Conservation (phyloP, 2,329 filamentous ascomycete species). For the Xenosphaeropsis pyriputrescens region DNA sequence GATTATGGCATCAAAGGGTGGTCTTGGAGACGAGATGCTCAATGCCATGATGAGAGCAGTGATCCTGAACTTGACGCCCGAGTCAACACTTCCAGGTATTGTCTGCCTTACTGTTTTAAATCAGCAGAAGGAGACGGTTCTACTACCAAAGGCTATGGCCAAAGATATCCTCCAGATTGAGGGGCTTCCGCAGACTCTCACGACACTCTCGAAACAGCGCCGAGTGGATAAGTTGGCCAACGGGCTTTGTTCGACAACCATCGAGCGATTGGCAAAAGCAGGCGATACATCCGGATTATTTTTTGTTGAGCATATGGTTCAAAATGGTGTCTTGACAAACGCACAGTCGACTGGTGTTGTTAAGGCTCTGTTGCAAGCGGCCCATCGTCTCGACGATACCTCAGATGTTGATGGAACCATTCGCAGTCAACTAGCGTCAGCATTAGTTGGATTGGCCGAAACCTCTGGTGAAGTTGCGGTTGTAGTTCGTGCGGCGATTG, state of each 20-base stretch:
- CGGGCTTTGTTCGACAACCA: slow-evolving; percentile 52
- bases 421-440: slow-evolving; percentile 48
- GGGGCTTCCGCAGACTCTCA: slow-evolving; percentile 41
- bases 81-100: slow-evolving; percentile 60
- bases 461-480: slow-evolving; percentile 40
- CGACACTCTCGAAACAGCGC: slow-evolving; percentile 47
- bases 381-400: slow-evolving; percentile 39
- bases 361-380: slow-evolving; percentile 46
- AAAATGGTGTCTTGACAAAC: slow-evolving; percentile 43
- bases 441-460: slow-evolving; percentile 52
- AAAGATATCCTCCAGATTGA: slow-evolving; percentile 52
- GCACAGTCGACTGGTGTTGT: slow-evolving; percentile 50
- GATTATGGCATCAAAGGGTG: slow-evolving; percentile 71
- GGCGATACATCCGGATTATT: slow-evolving; percentile 40
- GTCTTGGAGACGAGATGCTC: slow-evolving; percentile 66
- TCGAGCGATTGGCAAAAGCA: slow-evolving; percentile 46
- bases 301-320: slow-evolving; percentile 45
- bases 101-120: slow-evolving; percentile 71
- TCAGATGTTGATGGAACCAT: slow-evolving; percentile 38
- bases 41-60: slow-evolving; percentile 83
- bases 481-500: slow-evolving; percentile 52
- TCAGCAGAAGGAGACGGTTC: slow-evolving; percentile 58
- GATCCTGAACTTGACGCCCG: slow-evolving; percentile 58
- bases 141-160: slow-evolving; percentile 54
- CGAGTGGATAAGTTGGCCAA: slow-evolving; percentile 58